phyloP scores from a whole-genome alignment of 352 stramenopile genomes.

The Pythium utonaiense region DNA sequence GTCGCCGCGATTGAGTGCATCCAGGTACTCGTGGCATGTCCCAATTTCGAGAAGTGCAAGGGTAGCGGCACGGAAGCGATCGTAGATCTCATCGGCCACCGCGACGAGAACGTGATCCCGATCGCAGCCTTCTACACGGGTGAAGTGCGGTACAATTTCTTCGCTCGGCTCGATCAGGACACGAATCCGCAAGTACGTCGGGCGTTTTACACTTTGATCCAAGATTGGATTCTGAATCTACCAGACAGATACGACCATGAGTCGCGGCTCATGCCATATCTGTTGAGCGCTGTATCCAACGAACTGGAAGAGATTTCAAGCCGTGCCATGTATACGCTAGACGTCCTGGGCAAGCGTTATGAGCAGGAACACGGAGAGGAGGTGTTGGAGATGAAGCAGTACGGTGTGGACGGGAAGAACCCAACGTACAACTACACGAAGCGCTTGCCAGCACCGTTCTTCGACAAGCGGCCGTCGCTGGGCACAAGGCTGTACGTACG shows the following conservation, averaged over 20 bases:
- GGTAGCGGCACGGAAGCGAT: constrained; percentile 94
- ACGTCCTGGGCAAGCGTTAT: constrained; percentile 50
- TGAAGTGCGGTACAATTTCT: constrained; percentile 90
- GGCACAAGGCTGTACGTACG: constrained; percentile 91
- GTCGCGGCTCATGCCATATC: constrained; percentile 91
- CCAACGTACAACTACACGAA: constrained; percentile 82
- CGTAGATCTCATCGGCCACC: constrained; percentile 91
- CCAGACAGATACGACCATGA: constrained; percentile 94
- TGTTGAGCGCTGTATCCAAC: constrained; percentile 89
- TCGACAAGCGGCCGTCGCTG: constrained; percentile 68
- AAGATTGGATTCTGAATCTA: constrained; percentile 88
- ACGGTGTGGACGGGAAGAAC: constrained; percentile 91
- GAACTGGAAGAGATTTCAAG: constrained; percentile 38
- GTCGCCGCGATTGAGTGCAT: constrained; percentile 83
- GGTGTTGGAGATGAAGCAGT: constrained; percentile 93
- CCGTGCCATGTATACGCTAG: constrained; percentile 73
- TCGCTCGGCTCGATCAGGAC: constrained; percentile 91
- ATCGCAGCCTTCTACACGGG: constrained; percentile 92
- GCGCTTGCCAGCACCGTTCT: constrained; percentile 80
- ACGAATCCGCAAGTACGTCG: constrained; percentile 72
- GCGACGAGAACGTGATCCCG: constrained; percentile 94
- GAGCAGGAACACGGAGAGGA: constrained; percentile 74
- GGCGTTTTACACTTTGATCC: constrained; percentile 86
- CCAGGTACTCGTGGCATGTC: constrained; percentile 73
- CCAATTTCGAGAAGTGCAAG: constrained; percentile 89